Evolutionary conservation across 2,329 filamentous ascomycete genomes (phyloP).

Genomic region (Pyrenochaeta sp.): DNA sequence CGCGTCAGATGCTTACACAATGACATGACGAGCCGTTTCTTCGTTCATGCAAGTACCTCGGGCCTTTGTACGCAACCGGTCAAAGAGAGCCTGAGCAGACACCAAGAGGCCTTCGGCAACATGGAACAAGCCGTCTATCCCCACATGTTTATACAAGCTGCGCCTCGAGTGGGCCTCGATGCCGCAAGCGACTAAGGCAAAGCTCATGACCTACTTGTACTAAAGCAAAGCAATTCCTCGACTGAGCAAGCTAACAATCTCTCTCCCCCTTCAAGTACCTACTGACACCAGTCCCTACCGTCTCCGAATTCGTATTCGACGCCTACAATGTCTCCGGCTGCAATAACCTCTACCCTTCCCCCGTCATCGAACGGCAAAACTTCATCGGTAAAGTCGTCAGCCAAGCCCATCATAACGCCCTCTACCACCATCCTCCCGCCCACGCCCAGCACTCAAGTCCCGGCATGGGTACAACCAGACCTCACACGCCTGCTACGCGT

Average conservation of each 20-base stretch:
- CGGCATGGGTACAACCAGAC: conserved; percentile 49
- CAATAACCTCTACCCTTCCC: conserved; percentile 28
- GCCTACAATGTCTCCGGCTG: conserved; percentile 41
- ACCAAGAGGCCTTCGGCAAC: conserved; percentile 14
- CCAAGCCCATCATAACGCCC: conserved; percentile 28
- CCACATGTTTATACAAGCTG: conserved; percentile 11
- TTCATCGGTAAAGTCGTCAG: conserved; percentile 20
- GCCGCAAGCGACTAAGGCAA: conserved; percentile 6
- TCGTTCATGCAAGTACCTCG: conserved; percentile 6
- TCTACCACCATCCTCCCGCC: conserved; percentile 17
- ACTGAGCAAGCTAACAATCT: not conserved
- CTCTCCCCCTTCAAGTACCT: not conserved
- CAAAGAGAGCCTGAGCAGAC: conserved; percentile 8
- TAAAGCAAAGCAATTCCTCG: conserved; percentile 15
- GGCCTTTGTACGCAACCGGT: conserved; percentile 2
- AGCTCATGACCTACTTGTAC: conserved; percentile 12
- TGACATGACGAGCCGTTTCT: not conserved
- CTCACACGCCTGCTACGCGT: conserved; percentile 51
- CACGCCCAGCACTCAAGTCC: conserved; percentile 25
- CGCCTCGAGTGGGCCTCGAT: conserved; percentile 15
- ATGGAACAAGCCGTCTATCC: conserved; percentile 22
- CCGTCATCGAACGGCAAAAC: conserved; percentile 30
- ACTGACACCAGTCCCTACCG: not conserved
- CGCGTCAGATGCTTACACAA: conserved; percentile 13
- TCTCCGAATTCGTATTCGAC: not conserved